phyloP scores from a whole-genome alignment of 768 basidiomycete genomes.

The Pleurotus salmoneostramineus region DNA sequence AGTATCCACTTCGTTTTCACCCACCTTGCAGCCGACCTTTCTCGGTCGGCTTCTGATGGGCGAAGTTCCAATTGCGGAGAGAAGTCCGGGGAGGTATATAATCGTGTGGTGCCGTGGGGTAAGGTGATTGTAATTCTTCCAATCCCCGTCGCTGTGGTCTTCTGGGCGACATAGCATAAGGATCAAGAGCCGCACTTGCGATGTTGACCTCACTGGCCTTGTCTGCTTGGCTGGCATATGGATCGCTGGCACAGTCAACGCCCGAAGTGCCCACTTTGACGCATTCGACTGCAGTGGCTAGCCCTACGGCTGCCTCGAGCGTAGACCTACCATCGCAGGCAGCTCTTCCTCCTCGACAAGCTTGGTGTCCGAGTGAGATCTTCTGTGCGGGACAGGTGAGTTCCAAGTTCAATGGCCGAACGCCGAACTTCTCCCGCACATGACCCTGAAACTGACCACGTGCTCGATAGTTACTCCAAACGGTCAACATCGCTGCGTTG shows the following conservation, averaged over 20 bases:
- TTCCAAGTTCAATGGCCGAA: constrained; percentile 12
- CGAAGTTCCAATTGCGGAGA: background rate
- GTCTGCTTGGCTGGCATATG: constrained; percentile 13
- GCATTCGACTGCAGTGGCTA: constrained; percentile 60
- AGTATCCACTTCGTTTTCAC: background rate
- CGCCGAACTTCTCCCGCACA: constrained; percentile 6
- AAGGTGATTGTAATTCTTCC: background rate
- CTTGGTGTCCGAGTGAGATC: constrained; percentile 68
- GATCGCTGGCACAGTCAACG: constrained; percentile 15
- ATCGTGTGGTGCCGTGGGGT: background rate
- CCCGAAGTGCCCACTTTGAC: constrained; percentile 28
- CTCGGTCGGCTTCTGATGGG: background rate
- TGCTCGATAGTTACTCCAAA: constrained; percentile 66
- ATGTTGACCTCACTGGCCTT: constrained; percentile 22
- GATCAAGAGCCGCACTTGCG: too few relatives aligned
- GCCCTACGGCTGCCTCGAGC: constrained; percentile 51
- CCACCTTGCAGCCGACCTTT: background rate
- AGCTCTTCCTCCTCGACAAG: constrained; percentile 61
- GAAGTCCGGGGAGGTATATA: background rate
- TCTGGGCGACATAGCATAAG: too few relatives aligned
- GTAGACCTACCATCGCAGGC: constrained; percentile 62
- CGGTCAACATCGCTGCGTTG: constrained; percentile 72
- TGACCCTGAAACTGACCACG: constrained; percentile 4
- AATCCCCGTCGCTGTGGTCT: too few relatives aligned
- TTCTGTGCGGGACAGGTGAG: constrained; percentile 78